Percentiles rank a stretch among this genome's conserved stretches.
Conservation (phyloP, 1,284 basidiomycete species). For the Fomitopsis betulina region DNA sequence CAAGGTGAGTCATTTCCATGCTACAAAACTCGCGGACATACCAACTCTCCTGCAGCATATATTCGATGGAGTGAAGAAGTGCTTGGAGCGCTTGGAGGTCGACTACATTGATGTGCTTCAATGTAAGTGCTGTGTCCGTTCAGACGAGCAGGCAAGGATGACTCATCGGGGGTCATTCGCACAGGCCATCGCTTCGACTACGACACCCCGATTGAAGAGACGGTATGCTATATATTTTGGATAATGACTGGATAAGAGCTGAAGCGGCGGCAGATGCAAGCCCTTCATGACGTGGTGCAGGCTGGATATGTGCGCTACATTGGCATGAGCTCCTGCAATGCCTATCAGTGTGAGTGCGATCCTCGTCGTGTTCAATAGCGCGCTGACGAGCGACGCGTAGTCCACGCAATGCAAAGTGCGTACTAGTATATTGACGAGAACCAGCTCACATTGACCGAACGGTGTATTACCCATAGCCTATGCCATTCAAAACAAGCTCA, state of each 20-base stretch:
- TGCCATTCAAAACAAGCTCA: conserved; percentile 35
- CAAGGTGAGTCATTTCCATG: conserved; percentile 26
- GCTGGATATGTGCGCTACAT: conserved; percentile 63
- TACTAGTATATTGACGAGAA: background rate
- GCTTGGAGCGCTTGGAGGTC: conserved; percentile 36
- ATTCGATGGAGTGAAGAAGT: conserved; percentile 39
- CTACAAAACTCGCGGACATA: background rate
- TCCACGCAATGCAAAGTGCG: conserved; percentile 45
- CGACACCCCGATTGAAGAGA: conserved; percentile 27
- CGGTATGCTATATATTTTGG: conserved; percentile 7
- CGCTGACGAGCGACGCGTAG: conserved; percentile 20
- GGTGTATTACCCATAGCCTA: no score
- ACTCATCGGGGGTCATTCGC: no score
- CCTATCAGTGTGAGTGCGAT: conserved; percentile 24
- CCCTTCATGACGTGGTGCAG: conserved; percentile 64
- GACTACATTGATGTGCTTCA: conserved; percentile 43
- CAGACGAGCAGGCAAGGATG: no score
- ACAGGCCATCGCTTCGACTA: conserved; percentile 25
- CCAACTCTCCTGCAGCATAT: conserved; percentile 29
- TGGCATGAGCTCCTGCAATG: conserved; percentile 48
- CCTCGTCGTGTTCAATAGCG: conserved; percentile 5
- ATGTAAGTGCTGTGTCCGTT: conserved; percentile 13
- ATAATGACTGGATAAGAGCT: background rate
- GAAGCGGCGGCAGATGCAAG: conserved; percentile 39
- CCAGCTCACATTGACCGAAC: background rate